phyloP scores from a whole-genome alignment of 2,329 filamentous ascomycete genomes.

The Diaporthe batatas region DNA sequence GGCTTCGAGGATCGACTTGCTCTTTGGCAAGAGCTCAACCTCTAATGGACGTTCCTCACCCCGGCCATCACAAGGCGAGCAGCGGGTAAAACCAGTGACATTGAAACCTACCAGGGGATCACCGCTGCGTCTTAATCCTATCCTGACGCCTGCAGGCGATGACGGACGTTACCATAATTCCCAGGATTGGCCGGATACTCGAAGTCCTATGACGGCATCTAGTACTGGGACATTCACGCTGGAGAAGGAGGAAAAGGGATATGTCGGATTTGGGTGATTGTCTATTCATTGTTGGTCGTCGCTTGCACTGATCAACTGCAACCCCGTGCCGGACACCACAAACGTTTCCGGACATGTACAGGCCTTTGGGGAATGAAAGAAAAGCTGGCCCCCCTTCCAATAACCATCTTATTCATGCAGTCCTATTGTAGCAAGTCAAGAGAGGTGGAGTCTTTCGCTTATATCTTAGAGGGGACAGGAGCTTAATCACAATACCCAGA shows the following conservation, averaged over 20 bases:
- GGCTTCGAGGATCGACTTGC: conserved; percentile 21
- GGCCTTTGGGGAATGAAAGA: not conserved
- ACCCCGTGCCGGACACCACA: too few relatives aligned
- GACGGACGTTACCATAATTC: conserved; percentile 11
- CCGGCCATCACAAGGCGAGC: not conserved
- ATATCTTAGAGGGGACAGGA: not conserved
- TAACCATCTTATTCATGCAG: not conserved
- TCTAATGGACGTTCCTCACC: conserved; percentile 20
- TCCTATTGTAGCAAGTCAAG: not conserved
- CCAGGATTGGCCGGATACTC: conserved; percentile 8
- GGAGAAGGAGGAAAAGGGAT: conserved; percentile 9
- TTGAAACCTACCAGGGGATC: not conserved
- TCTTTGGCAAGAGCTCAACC: conserved; percentile 12
- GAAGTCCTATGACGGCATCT: conserved; percentile 11
- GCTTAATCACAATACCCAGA: not conserved
- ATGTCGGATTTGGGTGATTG: not conserved
- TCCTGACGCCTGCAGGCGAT: conserved; percentile 8
- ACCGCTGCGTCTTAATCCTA: conserved; percentile 26
- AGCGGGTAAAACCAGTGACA: not conserved
- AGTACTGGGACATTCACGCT: conserved; percentile 2
- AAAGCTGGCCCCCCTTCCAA: not conserved
- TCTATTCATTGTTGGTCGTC: not conserved
- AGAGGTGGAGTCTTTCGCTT: not conserved
- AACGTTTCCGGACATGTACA: not conserved
- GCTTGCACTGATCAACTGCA: not conserved